Conservation (phyloP, 2,329 filamentous ascomycete genomes). For the Diaporthe sp. region DNA sequence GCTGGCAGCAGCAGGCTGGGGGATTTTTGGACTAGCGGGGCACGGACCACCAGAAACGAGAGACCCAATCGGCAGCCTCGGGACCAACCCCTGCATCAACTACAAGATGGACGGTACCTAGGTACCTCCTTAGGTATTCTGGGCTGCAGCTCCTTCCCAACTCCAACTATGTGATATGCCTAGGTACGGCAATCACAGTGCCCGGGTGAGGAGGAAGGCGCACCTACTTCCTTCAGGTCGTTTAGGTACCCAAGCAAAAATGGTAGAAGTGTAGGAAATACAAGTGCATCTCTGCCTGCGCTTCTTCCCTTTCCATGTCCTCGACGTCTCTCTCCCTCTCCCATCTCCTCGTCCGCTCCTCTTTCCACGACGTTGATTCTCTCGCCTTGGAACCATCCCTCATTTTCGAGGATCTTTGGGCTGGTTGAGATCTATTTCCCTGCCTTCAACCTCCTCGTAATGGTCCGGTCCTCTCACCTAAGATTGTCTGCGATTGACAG, state of each 20-base stretch:
- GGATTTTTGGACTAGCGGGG: slow-evolving; percentile 19
- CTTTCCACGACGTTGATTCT: background rate
- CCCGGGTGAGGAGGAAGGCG: background rate
- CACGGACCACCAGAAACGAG: slow-evolving; percentile 1
- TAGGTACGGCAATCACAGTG: background rate
- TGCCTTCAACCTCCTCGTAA: too few species aligned
- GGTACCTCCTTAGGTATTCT: background rate
- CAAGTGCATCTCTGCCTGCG: background rate
- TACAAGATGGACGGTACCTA: background rate
- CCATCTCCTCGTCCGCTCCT: background rate
- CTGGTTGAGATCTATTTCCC: background rate
- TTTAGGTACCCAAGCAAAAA: background rate
- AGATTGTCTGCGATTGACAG: background rate
- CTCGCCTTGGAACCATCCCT: background rate
- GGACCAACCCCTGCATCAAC: background rate
- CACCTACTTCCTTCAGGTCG: background rate
- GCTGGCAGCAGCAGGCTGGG: slow-evolving; percentile 26
- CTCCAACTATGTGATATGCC: background rate
- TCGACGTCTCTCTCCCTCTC: background rate
- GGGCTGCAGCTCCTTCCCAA: background rate
- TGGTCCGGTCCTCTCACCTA: too few species aligned
- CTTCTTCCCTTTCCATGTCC: background rate
- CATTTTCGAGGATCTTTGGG: background rate
- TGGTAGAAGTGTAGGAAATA: background rate
- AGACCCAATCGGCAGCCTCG: background rate